Percentiles rank a stretch among this genome's conserved stretches.
Evolutionary conservation across 257 asterid species (phyloP).

Genomic region (Penstemon davidsonii): DNA sequence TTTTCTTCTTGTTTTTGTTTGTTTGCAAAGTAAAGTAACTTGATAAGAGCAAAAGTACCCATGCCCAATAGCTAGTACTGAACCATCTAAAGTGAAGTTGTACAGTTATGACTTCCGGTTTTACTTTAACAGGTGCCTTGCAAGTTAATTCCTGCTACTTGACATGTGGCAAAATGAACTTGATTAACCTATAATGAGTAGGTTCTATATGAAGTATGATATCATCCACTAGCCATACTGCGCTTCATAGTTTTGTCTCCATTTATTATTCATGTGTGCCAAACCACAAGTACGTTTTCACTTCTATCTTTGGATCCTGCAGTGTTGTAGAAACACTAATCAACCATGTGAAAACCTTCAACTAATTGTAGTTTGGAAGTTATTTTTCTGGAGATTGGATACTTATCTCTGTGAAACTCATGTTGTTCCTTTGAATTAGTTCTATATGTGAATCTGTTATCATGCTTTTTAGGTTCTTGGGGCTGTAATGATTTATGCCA

Average conservation of each 20-base stretch:
- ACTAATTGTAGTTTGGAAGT: neutral
- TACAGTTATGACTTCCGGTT: neutral
- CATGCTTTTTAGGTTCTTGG: constrained; percentile 73
- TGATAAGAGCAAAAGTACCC: neutral
- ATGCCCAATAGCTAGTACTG: neutral
- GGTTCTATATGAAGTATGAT: neutral
- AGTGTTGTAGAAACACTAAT: neutral
- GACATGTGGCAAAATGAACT: neutral
- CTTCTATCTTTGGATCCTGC: neutral
- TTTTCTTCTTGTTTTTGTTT: neutral
- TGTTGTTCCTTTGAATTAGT: neutral
- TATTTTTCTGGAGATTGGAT: constrained; percentile 14
- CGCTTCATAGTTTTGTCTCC: neutral
- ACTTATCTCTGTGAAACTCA: constrained; percentile 4
- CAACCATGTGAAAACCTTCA: constrained; percentile 8
- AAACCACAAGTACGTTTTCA: neutral
- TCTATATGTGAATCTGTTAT: neutral
- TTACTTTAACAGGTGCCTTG: neutral
- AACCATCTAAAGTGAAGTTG: constrained; percentile 7
- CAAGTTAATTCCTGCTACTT: neutral
- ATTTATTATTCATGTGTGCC: neutral
- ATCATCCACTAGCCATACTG: neutral
- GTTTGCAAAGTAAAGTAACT: neutral
- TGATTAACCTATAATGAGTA: neutral
- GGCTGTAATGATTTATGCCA: constrained; percentile 98